Percentiles rank a stretch among this genome's conserved stretches.
phyloP scores from a whole-genome alignment of 768 basidiomycete genomes.

The Xanthoconium stramineum region DNA sequence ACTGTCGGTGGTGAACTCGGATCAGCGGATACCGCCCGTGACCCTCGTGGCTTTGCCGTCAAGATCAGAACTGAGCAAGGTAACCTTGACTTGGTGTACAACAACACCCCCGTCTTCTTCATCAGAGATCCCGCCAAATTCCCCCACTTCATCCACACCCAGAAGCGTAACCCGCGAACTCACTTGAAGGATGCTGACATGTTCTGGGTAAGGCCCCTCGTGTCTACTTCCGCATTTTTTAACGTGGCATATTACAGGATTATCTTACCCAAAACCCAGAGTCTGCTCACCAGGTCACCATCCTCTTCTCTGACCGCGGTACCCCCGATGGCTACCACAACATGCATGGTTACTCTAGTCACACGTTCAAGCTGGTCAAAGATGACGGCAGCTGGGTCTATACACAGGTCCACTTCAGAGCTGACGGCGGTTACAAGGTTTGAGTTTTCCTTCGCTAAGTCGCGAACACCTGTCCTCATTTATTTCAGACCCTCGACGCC shows the following conservation, averaged over 20 bases:
- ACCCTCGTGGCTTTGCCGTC: constrained; percentile 90
- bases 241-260: constrained; percentile 50
- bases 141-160: constrained; percentile 93
- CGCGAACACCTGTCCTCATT: not conserved
- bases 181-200: constrained; percentile 85
- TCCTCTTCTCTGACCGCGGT: constrained; percentile 92
- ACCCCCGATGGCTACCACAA: constrained; percentile 88
- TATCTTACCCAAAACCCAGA: constrained; percentile 87
- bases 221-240: not conserved
- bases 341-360: constrained; percentile 91
- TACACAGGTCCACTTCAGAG: constrained; percentile 79
- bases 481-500: constrained; percentile 61
- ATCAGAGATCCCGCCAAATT: constrained; percentile 86
- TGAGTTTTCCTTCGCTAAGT: not conserved
- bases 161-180: constrained; percentile 89
- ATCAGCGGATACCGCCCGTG: constrained; percentile 88
- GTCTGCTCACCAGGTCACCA: constrained; percentile 85
- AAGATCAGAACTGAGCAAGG: constrained; percentile 90
- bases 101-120: constrained; percentile 92
- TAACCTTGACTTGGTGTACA: constrained; percentile 90
- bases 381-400: constrained; percentile 82
- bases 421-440: constrained; percentile 81
- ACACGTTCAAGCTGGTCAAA: constrained; percentile 88
- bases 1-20: constrained; percentile 90
- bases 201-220: constrained; percentile 61